These are phyloP conservation scores for Botrytis aclada DNA, from an alignment of 2,329 filamentous ascomycete genomes.

Conservation along the genomic window DNA sequence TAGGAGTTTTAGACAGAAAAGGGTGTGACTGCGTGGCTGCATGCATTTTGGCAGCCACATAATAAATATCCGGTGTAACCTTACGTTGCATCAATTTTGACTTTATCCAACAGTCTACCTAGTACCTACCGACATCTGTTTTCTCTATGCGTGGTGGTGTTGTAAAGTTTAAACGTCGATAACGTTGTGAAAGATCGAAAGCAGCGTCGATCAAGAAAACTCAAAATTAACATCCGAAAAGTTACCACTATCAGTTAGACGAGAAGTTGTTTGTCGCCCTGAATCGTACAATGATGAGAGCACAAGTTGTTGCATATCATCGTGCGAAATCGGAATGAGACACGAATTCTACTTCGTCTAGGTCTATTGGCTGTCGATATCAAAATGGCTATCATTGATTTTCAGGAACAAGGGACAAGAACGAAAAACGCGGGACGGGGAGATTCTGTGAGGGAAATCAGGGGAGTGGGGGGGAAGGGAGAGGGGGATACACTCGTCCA, in stretches of 20 bases:
- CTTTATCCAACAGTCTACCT: not conserved
- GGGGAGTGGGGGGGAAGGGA: not conserved
- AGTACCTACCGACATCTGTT: not conserved
- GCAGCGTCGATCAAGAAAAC: not conserved
- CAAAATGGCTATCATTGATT: not conserved
- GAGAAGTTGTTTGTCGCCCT: not conserved
- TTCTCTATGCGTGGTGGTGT: not conserved
- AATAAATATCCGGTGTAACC: not conserved
- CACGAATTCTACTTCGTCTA: not conserved
- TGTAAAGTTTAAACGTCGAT: not conserved
- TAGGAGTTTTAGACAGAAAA: not conserved
- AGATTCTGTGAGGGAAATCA: not conserved
- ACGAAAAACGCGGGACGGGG: not conserved
- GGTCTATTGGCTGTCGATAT: not conserved
- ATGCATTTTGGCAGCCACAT: not conserved
- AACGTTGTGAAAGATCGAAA: not conserved
- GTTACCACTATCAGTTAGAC: not conserved
- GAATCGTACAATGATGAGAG: not conserved
- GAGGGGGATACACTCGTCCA: not conserved
- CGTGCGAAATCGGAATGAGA: not conserved
- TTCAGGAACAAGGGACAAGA: not conserved
- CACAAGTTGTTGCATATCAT: not conserved
- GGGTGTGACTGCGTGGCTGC: not conserved
- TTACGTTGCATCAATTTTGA: not conserved
- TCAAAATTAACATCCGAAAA: not conserved